A percentile compares a stretch with the other conserved stretches of the same genome.
Conservation (phyloP, 1,284 basidiomycete genomes). For the Coniophora puteana region DNA sequence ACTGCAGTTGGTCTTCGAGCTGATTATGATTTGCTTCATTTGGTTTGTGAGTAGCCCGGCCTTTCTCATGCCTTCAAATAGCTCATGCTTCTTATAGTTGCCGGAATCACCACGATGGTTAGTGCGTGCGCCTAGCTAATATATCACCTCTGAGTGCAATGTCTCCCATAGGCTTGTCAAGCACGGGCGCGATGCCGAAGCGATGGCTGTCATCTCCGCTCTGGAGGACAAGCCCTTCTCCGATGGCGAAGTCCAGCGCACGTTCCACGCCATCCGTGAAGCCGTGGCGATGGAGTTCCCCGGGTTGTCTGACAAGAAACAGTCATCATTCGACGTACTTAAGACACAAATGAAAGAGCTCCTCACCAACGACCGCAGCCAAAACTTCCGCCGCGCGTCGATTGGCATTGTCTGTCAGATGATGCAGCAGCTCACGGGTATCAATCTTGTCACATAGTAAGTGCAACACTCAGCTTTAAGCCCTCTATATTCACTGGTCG, state of each 20-base stretch:
- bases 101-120: slow-evolving; percentile 70
- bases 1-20: slow-evolving; percentile 60
- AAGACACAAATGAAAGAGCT: slow-evolving; percentile 37
- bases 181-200: slow-evolving; percentile 56
- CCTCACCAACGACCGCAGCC: slow-evolving; percentile 53
- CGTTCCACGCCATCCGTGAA: slow-evolving; percentile 53
- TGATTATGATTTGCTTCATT: slow-evolving; percentile 57
- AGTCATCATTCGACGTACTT: background rate
- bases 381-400: slow-evolving; percentile 60
- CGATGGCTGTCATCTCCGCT: slow-evolving; percentile 60
- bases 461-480: slow-evolving; percentile 24
- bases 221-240: slow-evolving; percentile 52
- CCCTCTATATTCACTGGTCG: background rate
- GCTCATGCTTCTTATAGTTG: slow-evolving; percentile 32
- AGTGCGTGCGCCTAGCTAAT: background rate
- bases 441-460: slow-evolving; percentile 64
- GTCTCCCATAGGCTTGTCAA: slow-evolving; percentile 45
- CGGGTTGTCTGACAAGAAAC: slow-evolving; percentile 11
- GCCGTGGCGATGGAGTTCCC: slow-evolving; percentile 40
- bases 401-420: slow-evolving; percentile 62
- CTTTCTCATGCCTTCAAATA: background rate
- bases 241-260: slow-evolving; percentile 49
- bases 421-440: slow-evolving; percentile 66
- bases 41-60: slow-evolving; percentile 39
- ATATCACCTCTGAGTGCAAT: background rate